Base-by-base conservation (phyloP, 805 yeast genomes). In the Metschnikowia cubensis region DNA sequence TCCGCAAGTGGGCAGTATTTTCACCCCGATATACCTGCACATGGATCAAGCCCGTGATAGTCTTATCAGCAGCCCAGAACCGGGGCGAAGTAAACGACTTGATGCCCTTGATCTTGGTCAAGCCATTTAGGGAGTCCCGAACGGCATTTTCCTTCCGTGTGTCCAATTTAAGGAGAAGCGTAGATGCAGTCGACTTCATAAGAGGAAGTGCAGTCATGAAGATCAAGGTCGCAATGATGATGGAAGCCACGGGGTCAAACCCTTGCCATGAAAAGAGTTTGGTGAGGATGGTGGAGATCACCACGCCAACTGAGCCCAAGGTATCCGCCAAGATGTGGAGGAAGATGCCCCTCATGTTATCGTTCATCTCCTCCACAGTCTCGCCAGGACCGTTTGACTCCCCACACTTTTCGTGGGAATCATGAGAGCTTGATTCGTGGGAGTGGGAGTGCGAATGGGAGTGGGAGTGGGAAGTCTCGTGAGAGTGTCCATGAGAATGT, bases 271-370 rank as follows among this genome's bases (percentile, higher is more conserved):
- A 52, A 65, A 87, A 84, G 33, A 82, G 60, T 51, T 84, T 81
- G 7, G 92, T 87, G 36, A 94, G 69, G 4, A 89, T 48, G 0
- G 99, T 92, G 0, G 97, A 90, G 1, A 89, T 67, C n/a, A 94
- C 91, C 15, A 95, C 99, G 6, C 98, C 98, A 0, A 91, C 96
- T 0, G 98, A 92, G 0, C 99, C 99, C 37, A 94, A 71, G 0
- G 98, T 91, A 61, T 94, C 99, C 0, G 99, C 99, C 41, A 94
- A 64, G 31, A 94, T 87, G 59, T 94, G 99, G 41, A 94, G 71
- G 61, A 94, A 94, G 4, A 94, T 89, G 13, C 99, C 99, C 50
- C 85, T 83, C 95, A 92, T 87, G 65, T 92, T 92, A 57, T 80
- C 83, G 54, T 75, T 77, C 65, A 73, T 62, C 56, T 80, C 83